Evolutionary conservation across 371 early-diverging fungal species (phyloP), one percentile per base, ranked within the genome.

Genomic region (Funneliformis caledonium): DNA sequence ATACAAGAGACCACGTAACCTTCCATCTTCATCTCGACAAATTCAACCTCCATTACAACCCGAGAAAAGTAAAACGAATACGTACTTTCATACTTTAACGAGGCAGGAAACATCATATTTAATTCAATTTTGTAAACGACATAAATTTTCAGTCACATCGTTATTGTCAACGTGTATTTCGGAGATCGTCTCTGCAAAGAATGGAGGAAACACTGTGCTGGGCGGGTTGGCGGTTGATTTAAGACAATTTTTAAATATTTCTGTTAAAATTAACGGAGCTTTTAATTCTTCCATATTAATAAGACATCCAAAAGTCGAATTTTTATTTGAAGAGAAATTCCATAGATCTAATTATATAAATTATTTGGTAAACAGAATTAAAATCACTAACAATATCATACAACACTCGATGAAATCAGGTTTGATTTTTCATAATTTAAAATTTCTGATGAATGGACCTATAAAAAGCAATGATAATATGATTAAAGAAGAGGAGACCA

Each of bases 211-310:
- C 14, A 33, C n/a, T 16, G 68, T 68, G 2, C 31, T 68, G 22
- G 43, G 68, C 0, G 68, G 43, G 31, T 43, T 68, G 10, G 31
- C 43, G 2, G 31, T 68, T 7, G 68, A 68, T 68, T 43, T 68
- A 43, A 33, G 68, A 68, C 68, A 16, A 68, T 68, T 43, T 33
- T 68, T 68, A 43, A 43, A 43, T 26, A 68, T 68, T 68, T 68
- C 68, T 33, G 16, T 10, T 9, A 33, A 68, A 33, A n/a, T 68
- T 16, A 68, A 68, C 31, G 68, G 68, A 31, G 68, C 43, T 16
- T 68, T 68, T 43, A 37, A 33, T 43, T 68, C 68, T 33, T 68
- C 43, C 16, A 68, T 68, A 16, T 68, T 37, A 33, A 16, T 68
- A 7, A 33, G 68, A 37, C 68, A 68, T 68, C 68, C 68, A 56